Percentiles rank a stretch among this genome's conserved stretches.
Conservation (phyloP, 2,329 filamentous ascomycete species). For the Dothidotthia symphoricarpi region DNA sequence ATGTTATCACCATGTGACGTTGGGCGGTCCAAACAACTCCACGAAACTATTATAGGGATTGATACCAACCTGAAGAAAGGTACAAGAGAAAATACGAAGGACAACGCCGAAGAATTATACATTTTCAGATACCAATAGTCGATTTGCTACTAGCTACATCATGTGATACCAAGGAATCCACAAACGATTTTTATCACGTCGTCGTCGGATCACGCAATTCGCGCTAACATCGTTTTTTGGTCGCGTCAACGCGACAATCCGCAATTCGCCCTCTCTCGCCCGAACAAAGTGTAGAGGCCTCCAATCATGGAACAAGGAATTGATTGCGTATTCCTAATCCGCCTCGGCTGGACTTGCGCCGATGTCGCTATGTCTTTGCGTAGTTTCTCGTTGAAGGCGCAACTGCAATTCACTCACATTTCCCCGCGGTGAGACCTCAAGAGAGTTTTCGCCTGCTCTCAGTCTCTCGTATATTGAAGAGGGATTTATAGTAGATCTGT, state of each 20-base stretch:
- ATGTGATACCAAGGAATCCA: too few species aligned
- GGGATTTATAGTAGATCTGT: slow-evolving; percentile 10
- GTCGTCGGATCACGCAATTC: slow-evolving; percentile 30
- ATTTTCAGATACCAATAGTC: too few species aligned
- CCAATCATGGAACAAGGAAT: slow-evolving; percentile 30
- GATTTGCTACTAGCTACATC: too few species aligned
- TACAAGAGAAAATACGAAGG: too few species aligned
- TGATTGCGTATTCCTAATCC: slow-evolving; percentile 20
- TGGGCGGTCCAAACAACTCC: too few species aligned
- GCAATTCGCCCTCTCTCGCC: slow-evolving; percentile 29
- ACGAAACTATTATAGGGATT: too few species aligned
- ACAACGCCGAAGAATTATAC: too few species aligned
- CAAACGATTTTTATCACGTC: slow-evolving; percentile 17
- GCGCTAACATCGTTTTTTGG: slow-evolving; percentile 32
- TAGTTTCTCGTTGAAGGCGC: slow-evolving; percentile 18
- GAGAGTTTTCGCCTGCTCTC: slow-evolving; percentile 10
- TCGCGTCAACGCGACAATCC: slow-evolving; percentile 25
- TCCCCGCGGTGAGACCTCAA: slow-evolving; percentile 17
- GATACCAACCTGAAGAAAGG: too few species aligned
- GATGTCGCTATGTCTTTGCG: slow-evolving; percentile 27
- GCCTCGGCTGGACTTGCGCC: slow-evolving; percentile 28
- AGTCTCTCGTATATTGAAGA: slow-evolving; percentile 10
- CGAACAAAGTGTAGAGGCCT: slow-evolving; percentile 15
- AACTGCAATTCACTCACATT: slow-evolving; percentile 11
- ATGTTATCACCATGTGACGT: too few species aligned